Evolutionary conservation across 2,329 filamentous ascomycete genomes (phyloP).

Genomic region (Cladophialophora bantiana): DNA sequence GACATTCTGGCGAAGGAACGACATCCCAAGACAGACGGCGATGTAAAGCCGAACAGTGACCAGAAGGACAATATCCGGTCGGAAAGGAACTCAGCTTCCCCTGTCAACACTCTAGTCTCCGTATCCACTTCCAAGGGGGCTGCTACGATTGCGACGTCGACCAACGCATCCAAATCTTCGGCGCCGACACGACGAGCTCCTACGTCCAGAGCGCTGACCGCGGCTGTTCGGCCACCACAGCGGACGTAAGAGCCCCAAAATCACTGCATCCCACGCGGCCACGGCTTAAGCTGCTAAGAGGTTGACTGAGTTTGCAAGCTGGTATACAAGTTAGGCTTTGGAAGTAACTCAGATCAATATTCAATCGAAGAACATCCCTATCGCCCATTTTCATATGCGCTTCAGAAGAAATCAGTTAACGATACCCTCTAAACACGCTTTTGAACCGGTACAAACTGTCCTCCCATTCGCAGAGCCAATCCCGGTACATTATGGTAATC

Average conservation of each 20-base stretch:
- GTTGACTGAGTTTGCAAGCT: neutral
- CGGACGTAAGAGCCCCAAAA: neutral
- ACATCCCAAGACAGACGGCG: neutral
- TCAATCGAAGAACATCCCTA: no score
- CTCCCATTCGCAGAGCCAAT: no score
- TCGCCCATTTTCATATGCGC: no score
- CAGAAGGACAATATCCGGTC: neutral
- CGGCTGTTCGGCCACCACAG: neutral
- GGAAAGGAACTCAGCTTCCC: neutral
- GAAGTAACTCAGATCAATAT: no score
- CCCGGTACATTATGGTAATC: no score
- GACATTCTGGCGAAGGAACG: neutral
- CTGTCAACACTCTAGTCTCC: neutral
- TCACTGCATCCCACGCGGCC: neutral
- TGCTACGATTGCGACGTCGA: neutral
- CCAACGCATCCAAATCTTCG: conserved; percentile 1
- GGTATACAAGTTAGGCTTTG: neutral
- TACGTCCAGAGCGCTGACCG: conserved; percentile 21
- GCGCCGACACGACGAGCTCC: conserved; percentile 22
- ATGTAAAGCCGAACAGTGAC: neutral
- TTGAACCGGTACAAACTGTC: no score
- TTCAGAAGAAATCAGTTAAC: no score
- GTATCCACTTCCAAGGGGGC: neutral
- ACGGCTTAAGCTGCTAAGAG: neutral
- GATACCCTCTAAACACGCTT: no score